phyloP scores from a whole-genome alignment of 306 rosid genomes.

The Medicago truncatula region DNA sequence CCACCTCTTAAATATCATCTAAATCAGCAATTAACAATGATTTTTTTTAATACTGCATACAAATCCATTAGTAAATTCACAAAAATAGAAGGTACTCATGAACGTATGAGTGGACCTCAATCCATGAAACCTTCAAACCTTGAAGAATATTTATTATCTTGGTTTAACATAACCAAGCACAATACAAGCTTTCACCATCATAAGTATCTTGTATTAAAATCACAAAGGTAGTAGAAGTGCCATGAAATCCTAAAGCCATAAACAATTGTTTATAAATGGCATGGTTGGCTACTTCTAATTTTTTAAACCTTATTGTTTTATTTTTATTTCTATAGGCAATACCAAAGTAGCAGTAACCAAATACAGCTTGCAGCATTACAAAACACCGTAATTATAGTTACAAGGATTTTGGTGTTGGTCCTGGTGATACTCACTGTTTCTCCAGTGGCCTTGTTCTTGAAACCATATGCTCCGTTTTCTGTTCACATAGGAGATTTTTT shows the following conservation, averaged over 20 bases:
- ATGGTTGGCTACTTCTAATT: conserved; percentile 2
- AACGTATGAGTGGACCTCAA: too few species aligned
- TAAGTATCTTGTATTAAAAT: not conserved
- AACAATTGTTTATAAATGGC: not conserved
- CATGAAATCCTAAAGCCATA: conserved; percentile 36
- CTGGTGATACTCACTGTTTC: conserved; percentile 40
- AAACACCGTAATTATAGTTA: conserved; percentile 3
- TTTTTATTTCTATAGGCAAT: conserved; percentile 14
- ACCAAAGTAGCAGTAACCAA: conserved; percentile 11
- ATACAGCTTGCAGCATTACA: conserved; percentile 17
- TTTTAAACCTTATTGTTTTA: not conserved
- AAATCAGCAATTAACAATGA: too few species aligned
- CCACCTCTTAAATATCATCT: too few species aligned
- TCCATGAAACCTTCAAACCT: too few species aligned
- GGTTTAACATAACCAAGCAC: conserved; percentile 27
- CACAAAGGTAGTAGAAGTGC: conserved; percentile 3
- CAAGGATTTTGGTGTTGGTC: conserved; percentile 33
- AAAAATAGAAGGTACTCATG: too few species aligned
- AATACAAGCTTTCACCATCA: conserved; percentile 24
- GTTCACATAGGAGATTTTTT: conserved; percentile 34
- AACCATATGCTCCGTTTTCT: conserved; percentile 85
- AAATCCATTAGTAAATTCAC: too few species aligned
- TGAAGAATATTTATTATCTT: not conserved
- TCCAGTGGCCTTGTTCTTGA: conserved; percentile 54
- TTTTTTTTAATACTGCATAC: too few species aligned